Percentiles rank a stretch among this genome's conserved stretches.
phyloP scores from a whole-genome alignment of 129 eudicot genomes.

The Chrysanthemum makinoi region DNA sequence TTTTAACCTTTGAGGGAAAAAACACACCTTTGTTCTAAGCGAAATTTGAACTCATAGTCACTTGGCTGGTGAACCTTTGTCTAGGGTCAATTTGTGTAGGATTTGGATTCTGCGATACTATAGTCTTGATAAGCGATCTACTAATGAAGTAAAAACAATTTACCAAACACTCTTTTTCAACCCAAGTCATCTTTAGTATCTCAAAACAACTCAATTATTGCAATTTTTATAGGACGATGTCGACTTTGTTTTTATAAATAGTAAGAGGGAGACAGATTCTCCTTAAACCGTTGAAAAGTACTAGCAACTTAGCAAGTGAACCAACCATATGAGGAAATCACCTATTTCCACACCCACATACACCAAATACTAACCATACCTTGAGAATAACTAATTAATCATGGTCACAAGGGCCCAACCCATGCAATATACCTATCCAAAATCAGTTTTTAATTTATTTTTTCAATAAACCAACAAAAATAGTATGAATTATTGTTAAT shows the following conservation, averaged over 20 bases:
- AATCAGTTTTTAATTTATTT: background rate
- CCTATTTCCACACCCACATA: constrained; percentile 10
- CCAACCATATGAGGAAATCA: constrained; percentile 32
- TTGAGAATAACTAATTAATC: constrained; percentile 8
- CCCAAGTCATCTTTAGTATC: background rate
- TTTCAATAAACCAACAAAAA: background rate
- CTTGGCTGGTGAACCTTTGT: too few relatives aligned
- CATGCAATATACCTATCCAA: constrained; percentile 8
- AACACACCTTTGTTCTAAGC: too few relatives aligned
- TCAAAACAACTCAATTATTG: constrained; percentile 9
- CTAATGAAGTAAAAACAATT: too few relatives aligned
- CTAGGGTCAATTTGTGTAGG: too few relatives aligned
- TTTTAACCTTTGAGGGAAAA: too few relatives aligned
- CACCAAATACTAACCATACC: constrained; percentile 31
- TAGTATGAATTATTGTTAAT: background rate
- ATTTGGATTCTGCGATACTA: background rate
- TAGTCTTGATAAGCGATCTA: too few relatives aligned
- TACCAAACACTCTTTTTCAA: too few relatives aligned
- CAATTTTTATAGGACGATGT: constrained; percentile 10
- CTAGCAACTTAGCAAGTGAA: constrained; percentile 18
- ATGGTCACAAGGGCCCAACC: constrained; percentile 11
- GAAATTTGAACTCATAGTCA: too few relatives aligned
- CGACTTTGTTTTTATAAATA: constrained; percentile 6
- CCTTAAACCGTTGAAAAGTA: constrained; percentile 19
- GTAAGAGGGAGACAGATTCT: constrained; percentile 19